Evolutionary conservation across 2,329 filamentous ascomycete species (phyloP).

Genomic region (Xylariaceae sp.): DNA sequence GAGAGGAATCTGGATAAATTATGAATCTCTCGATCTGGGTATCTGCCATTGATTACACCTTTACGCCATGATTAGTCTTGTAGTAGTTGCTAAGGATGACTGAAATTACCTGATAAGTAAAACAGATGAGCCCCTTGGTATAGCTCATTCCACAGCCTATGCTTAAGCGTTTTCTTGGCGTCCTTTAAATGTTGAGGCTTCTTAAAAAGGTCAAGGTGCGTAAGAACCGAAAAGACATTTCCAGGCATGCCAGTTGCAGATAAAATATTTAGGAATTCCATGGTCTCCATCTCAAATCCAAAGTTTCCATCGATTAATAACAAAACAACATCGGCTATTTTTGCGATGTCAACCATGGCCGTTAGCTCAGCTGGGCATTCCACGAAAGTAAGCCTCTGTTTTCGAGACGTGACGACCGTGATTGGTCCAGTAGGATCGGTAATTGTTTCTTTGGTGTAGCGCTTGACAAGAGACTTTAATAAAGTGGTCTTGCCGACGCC

Average conservation of each 20-base stretch:
- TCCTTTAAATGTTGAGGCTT: conserved; percentile 85
- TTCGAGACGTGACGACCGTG: conserved; percentile 95
- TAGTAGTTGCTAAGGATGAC: not conserved
- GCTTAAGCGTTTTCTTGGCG: conserved; percentile 95
- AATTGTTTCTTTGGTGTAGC: conserved; percentile 84
- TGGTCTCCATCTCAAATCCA: conserved; percentile 99
- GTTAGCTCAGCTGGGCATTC: conserved; percentile 98
- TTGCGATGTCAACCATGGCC: conserved; percentile 95
- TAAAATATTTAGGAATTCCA: conserved; percentile 97
- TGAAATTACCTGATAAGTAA: conserved; percentile 73
- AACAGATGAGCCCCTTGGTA: conserved; percentile 98
- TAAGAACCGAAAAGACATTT: conserved; percentile 96
- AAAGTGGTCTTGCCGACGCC: conserved; percentile 96
- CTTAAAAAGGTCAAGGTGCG: conserved; percentile 92
- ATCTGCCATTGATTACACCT: conserved; percentile 91
- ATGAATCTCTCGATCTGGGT: conserved; percentile 94
- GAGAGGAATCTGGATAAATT: conserved; percentile 94
- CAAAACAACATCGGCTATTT: conserved; percentile 95
- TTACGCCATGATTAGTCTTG: conserved; percentile 7
- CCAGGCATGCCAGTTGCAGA: conserved; percentile 97
- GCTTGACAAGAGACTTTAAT: conserved; percentile 83
- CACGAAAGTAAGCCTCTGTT: conserved; percentile 90
- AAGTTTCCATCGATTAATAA: conserved; percentile 99
- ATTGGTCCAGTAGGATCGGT: conserved; percentile 89
- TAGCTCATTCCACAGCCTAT: conserved; percentile 94